Evolutionary conservation across 495 filamentous ascomycete genomes (phyloP), one percentile per base, ranked within the genome.

Genomic region (Aspergillus diversus): DNA sequence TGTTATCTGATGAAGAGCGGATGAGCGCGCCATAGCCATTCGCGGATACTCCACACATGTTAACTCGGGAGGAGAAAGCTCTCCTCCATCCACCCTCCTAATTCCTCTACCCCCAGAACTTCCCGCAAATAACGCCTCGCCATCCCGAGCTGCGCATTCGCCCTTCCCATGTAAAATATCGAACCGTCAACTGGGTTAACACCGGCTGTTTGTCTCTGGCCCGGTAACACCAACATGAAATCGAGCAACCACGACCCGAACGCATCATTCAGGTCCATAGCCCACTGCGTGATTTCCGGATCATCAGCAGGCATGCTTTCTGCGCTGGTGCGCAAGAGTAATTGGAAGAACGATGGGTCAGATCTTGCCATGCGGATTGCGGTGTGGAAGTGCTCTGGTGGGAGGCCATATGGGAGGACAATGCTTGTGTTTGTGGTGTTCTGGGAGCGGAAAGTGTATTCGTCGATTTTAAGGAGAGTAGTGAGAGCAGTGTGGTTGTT

Each of bases 381-480:
- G 3, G 65, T 71, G 50, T 70, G 56, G 58, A 72, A 80, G 54
- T 76, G 73, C 5, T 71, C 69, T 0, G 69, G 57, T 1, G 72
- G 75, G 5, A 77, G 63, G 2, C 53, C 69, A 47, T 77, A 77
- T 6, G 51, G 42, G 13, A 31, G n/a, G 11, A 8, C 33, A 2
- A 17, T 7, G 3, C 7, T 34, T 27, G 15, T 34, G 37, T 27
- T 17, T 5, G 39, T 27, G 27, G 48, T 52, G 43, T 58, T 60
- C 5, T 68, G 53, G 39, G 42, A 56, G 37, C 75, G 77, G 60
- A 66, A 67, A n/a, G 64, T 15, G 51, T 63, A 75, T 57, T 81
- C 75, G 59, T 81, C 76, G 13, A 80, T 63, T 55, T 78, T 80
- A 58, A 80, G 75, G 7, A 80, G 69, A 6, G 63, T 68, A n/a